phyloP scores from a whole-genome alignment of 345 rosid species.

The Durio zibethinus region DNA sequence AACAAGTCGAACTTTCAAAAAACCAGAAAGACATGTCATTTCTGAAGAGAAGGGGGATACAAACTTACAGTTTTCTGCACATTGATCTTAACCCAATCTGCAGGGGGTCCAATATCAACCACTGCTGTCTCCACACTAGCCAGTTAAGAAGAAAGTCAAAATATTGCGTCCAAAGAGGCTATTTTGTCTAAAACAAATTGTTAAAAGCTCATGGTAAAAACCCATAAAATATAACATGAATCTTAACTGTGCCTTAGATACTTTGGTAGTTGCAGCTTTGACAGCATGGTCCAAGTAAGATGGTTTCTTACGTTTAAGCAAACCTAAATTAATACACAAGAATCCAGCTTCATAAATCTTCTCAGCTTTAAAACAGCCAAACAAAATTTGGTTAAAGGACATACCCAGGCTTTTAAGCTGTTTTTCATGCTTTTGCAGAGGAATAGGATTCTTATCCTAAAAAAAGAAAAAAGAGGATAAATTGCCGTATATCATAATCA shows the following conservation, averaged over 20 bases:
- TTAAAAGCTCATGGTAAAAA: conserved; percentile 4
- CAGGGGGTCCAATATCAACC: conserved; percentile 57
- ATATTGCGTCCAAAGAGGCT: neutral
- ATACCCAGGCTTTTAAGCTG: conserved; percentile 59
- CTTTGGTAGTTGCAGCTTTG: conserved; percentile 45
- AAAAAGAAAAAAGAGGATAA: neutral
- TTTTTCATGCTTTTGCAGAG: conserved; percentile 53
- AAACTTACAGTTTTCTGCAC: conserved; percentile 61
- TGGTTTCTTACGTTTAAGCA: conserved; percentile 76
- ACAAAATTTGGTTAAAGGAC: conserved; percentile 16
- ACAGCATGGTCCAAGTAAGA: conserved; percentile 41
- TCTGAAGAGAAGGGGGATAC: neutral
- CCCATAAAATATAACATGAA: neutral
- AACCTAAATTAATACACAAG: conserved; percentile 39
- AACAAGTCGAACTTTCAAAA: neutral
- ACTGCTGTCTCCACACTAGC: conserved; percentile 49
- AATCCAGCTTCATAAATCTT: conserved; percentile 14
- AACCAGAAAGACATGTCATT: conserved; percentile 2
- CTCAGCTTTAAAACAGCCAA: conserved; percentile 11
- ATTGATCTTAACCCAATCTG: conserved; percentile 77
- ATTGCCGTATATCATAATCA: neutral
- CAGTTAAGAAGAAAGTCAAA: conserved; percentile 1
- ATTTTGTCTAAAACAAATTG: neutral
- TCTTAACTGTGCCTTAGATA: conserved; percentile 65
- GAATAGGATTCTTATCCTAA: conserved; percentile 47